Percentiles rank a stretch among this genome's conserved stretches.
Evolutionary conservation across 2,329 filamentous ascomycete genomes (phyloP).

Genomic region (Akanthomyces uredinophilus): DNA sequence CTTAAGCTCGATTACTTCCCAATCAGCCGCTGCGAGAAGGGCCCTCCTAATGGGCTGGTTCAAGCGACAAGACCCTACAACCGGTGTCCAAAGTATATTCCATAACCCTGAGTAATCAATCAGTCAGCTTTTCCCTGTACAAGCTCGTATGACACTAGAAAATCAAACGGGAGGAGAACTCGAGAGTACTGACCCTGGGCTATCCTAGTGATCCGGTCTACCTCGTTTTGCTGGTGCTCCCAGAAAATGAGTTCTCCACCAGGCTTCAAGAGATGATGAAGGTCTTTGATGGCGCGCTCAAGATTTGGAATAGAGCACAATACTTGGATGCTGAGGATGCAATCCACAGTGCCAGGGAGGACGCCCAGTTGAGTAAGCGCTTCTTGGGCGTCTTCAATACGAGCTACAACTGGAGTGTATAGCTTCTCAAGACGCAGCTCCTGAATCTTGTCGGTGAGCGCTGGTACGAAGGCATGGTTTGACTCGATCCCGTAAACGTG

Average conservation of each 20-base stretch:
- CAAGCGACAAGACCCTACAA: constrained; percentile 1
- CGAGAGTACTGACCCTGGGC: constrained; percentile 25
- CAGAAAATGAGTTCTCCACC: constrained; percentile 43
- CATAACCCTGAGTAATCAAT: background rate
- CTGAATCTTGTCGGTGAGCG: constrained; percentile 27
- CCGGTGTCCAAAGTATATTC: constrained; percentile 4
- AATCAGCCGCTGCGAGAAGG: constrained; percentile 6
- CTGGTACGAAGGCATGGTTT: constrained; percentile 29
- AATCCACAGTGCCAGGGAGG: constrained; percentile 31
- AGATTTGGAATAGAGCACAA: constrained; percentile 33
- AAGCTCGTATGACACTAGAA: no score
- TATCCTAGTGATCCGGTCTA: constrained; percentile 22
- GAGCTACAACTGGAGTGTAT: constrained; percentile 34
- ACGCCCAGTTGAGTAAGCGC: constrained; percentile 31
- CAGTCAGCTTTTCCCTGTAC: background rate
- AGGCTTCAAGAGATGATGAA: constrained; percentile 38
- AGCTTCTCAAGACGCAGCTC: constrained; percentile 25
- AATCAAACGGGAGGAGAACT: background rate
- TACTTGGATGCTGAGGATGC: constrained; percentile 37
- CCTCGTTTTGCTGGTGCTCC: constrained; percentile 32
- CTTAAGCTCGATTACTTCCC: background rate
- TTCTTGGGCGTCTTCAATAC: constrained; percentile 33
- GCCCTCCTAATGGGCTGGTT: constrained; percentile 2
- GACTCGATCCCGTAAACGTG: constrained; percentile 37
- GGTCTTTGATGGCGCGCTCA: constrained; percentile 22